Evolutionary conservation across 2,329 filamentous ascomycete species (phyloP), one percentile per base, ranked within the genome.

Genomic region (Aureobasidium sp.): DNA sequence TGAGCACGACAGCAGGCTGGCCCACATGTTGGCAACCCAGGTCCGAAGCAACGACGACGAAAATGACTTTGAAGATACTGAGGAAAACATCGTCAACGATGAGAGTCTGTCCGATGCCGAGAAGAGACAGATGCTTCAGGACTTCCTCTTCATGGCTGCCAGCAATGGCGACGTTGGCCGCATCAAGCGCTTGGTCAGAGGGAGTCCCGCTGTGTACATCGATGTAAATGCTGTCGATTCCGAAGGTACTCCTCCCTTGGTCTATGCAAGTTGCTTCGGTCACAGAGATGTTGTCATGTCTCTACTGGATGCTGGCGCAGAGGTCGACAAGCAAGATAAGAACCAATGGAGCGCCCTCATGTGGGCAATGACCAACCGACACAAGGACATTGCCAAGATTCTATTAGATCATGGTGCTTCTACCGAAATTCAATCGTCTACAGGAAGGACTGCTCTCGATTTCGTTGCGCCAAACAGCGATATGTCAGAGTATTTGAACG

Each of bases 351-450:
- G 90, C 70, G 90, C 94, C 15, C 81, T 99, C 64, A 99, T 99
- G 92, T 99, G 94, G 94, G 93, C 94, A 55, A 97, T 97, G 90
- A 99, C 94, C 62, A 99, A 99, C 75, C 82, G 92, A 62, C 94
- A 99, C 76, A 97, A 97, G 76, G 87, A 87, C 52, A 99, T 99
- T 67, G 92, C 93, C 39, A 97, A 97, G 75, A 81, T 91, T 12
- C 79, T 99, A 17, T 83, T 99, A 37, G 93, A 99, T 73, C 90
- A 94, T 70, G 92, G 92, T 17, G 94, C 94, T 23, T 96, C 92
- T n/a, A 88, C 92, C 3, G 93, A 97, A 70, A 89, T 96, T 68
- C 96, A 95, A 73, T 97, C 94, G 1, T 94, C 91, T 0, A 92
- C 90, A 12, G 94, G 94, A 37, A 86, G 94, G 66, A 97, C 92